Evolutionary conservation across 495 filamentous ascomycete species (phyloP).

Genomic region (Delitschia confertaspora): DNA sequence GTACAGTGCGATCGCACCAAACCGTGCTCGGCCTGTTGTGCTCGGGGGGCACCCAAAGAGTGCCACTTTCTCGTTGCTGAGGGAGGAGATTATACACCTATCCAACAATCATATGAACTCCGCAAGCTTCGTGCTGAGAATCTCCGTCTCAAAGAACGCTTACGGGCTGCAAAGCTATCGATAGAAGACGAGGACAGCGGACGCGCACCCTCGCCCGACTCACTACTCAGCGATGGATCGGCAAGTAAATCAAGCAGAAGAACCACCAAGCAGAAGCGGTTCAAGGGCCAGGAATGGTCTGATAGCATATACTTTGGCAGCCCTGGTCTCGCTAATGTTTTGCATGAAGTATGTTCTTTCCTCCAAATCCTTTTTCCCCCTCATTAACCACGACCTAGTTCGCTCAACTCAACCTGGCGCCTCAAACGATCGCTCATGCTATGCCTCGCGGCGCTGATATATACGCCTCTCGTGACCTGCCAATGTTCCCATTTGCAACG

Average conservation of each 20-base stretch:
- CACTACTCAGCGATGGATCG: background rate
- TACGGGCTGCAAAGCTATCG: constrained; percentile 22
- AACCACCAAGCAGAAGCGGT: constrained; percentile 30
- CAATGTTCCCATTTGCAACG: constrained; percentile 35
- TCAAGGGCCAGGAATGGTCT: constrained; percentile 32
- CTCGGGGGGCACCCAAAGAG: constrained; percentile 39
- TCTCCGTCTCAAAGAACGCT: constrained; percentile 28
- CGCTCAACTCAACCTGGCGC: constrained; percentile 31
- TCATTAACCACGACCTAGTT: constrained; percentile 29
- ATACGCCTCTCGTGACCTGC: constrained; percentile 30
- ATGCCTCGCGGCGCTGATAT: constrained; percentile 37
- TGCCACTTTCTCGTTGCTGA: constrained; percentile 41
- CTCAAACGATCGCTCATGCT: constrained; percentile 31
- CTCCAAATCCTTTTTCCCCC: background rate
- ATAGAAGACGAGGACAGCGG: constrained; percentile 17
- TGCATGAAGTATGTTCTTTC: constrained; percentile 36
- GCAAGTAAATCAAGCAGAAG: constrained; percentile 7
- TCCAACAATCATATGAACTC: constrained; percentile 38
- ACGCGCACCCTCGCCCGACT: constrained; percentile 3
- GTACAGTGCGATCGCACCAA: constrained; percentile 42
- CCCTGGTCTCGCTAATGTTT: constrained; percentile 37
- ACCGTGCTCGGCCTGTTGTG: constrained; percentile 41
- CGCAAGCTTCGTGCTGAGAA: constrained; percentile 34
- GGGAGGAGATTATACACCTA: constrained; percentile 36
- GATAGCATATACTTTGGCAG: constrained; percentile 41